These are phyloP conservation scores for Cystoisospora suis DNA, from an alignment of 169 alveolate genomes.

Conservation along the genomic window DNA sequence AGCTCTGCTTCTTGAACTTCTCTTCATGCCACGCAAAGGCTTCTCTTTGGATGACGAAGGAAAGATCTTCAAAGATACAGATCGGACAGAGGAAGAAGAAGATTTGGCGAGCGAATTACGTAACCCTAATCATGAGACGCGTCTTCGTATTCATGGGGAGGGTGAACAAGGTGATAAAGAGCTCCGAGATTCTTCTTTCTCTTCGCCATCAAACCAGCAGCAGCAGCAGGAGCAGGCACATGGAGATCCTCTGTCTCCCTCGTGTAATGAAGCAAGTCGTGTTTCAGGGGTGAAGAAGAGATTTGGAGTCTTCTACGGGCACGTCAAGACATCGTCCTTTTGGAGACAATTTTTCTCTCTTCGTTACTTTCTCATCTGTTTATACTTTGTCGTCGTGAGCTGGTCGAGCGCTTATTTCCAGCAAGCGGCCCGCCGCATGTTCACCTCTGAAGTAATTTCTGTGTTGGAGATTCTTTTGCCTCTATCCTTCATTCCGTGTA, in stretches of 20 bases:
- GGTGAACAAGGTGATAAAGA: background rate
- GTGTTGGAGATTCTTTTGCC: slow-evolving; percentile 54
- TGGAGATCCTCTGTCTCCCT: background rate
- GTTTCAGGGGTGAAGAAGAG: too few relatives aligned
- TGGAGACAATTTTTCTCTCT: slow-evolving; percentile 4
- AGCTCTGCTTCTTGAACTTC: slow-evolving; percentile 5
- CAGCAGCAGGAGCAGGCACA: background rate
- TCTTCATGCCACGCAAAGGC: slow-evolving; percentile 37
- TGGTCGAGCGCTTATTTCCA: slow-evolving; percentile 56
- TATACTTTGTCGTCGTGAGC: slow-evolving; percentile 49
- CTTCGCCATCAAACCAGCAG: too few relatives aligned
- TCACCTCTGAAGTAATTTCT: background rate
- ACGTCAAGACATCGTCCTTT: background rate
- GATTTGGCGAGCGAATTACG: too few relatives aligned
- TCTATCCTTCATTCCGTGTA: slow-evolving; percentile 62
- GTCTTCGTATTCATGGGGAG: background rate
- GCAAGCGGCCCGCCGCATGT: slow-evolving; percentile 55
- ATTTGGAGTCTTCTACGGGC: too few relatives aligned
- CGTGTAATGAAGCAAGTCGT: too few relatives aligned
- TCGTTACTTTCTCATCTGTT: slow-evolving; percentile 28
- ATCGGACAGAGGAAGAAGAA: background rate
- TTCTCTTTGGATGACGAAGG: slow-evolving; percentile 50
- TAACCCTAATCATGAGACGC: too few relatives aligned
- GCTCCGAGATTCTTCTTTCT: background rate
- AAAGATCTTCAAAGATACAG: background rate